Evolutionary conservation across 805 yeast genomes (phyloP).

Genomic region (Suhomyces pyralidae): DNA sequence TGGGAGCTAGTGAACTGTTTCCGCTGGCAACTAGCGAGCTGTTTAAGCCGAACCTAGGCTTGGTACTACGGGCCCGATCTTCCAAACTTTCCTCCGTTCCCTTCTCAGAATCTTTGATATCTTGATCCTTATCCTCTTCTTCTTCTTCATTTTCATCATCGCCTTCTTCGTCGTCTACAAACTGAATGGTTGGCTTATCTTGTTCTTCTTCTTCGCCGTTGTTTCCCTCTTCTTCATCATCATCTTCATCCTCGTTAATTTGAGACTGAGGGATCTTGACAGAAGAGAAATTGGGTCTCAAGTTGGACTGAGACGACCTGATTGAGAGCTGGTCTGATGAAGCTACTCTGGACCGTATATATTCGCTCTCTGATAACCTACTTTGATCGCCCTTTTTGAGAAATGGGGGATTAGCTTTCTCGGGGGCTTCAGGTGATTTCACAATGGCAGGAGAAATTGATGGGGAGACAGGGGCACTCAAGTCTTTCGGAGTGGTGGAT

Average conservation of each 20-base stretch:
- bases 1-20: background rate
- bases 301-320: slow-evolving; percentile 34
- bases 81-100: background rate
- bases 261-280: slow-evolving; percentile 68
- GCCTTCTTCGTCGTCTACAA: slow-evolving; percentile 46
- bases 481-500: background rate
- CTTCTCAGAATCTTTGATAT: background rate
- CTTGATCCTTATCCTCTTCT: slow-evolving; percentile 6
- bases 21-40: background rate
- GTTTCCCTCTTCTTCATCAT: slow-evolving; percentile 22
- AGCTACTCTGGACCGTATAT: background rate
- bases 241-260: slow-evolving; percentile 65
- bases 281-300: slow-evolving; percentile 65
- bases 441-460: background rate
- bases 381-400: background rate
- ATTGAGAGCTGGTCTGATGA: slow-evolving; percentile 29
- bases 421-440: background rate
- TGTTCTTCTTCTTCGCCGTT: slow-evolving; percentile 13
- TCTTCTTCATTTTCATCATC: slow-evolving; percentile 23
- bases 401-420: background rate
- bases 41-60: background rate
- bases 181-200: slow-evolving; percentile 55
- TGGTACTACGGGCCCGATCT: background rate
- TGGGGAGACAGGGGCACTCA: slow-evolving; percentile 3
- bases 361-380: background rate